Base-by-base conservation (phyloP, 768 basidiomycete species). In the Thelephora aurantiotincta region DNA sequence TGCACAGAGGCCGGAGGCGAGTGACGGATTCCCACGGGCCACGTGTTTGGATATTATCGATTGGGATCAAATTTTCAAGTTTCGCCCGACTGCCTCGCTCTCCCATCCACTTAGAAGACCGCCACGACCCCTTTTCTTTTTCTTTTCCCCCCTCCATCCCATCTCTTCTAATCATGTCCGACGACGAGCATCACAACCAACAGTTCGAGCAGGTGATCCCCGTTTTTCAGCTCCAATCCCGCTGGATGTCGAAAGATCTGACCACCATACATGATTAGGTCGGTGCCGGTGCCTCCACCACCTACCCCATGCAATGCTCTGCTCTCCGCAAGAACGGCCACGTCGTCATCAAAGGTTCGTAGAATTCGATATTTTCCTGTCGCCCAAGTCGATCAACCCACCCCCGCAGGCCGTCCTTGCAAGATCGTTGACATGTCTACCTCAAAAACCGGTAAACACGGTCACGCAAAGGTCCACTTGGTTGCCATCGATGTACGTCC, bases 361-460 rank as follows among this genome's bases (percentile, higher is more conserved):
- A 33, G 1, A 18, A 13, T 45, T 45, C 42, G 23, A 23, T 16
- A 6, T 23, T 23, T 11, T 16, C 6, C 2, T n/a, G 19, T 19
- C 33, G 12, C 34, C 33, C 12, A 30, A 43, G 19, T 12, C 22
- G 11, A 26, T 20, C 44, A 45, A 45, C 23, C 46, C 16, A 34
- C 48, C 35, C 37, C 37, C 13, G 37, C 54, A 85, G 83, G 73
- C 57, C 80, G 92, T 58, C 93, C 93, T 55, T 98, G 93, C 87
- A 98, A 98, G 75, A 91, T 91, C 69, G 81, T 92, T 58, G 92
- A 96, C 66, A 97, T 96, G 93, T 94, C 91, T 53, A 96, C 93
- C 71, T 98, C 93, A 65, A 98, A 98, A 80, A 94, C 92, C 43
- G 93, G 94, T 59, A 98, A 98, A 80, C 94, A 98, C 74, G 94